These are phyloP conservation scores for Penicillium sp. DNA, from an alignment of 2,329 filamentous ascomycete species.

Conservation along the genomic window DNA sequence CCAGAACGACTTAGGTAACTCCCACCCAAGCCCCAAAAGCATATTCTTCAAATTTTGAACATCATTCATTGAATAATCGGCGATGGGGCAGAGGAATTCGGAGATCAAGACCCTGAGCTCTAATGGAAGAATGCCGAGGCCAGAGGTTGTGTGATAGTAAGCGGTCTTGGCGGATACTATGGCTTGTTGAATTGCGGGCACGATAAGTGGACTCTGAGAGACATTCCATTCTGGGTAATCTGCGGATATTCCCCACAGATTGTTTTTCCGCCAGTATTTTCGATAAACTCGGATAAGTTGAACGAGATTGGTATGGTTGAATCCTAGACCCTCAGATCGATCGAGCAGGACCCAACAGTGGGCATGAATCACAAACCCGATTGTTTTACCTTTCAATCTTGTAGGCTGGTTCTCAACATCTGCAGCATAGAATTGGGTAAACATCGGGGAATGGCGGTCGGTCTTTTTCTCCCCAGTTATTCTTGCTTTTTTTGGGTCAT, in stretches of 20 bases:
- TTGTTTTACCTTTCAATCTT: background rate
- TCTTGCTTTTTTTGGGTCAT: slow-evolving; percentile 3
- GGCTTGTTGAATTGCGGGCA: background rate
- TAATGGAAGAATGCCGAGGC: background rate
- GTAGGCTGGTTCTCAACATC: background rate
- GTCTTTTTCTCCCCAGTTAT: background rate
- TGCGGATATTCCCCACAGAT: no score
- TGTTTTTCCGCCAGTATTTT: background rate
- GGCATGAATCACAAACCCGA: slow-evolving; percentile 11
- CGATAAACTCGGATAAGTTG: slow-evolving; percentile 1
- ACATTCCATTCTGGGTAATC: slow-evolving; percentile 5
- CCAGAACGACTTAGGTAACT: slow-evolving; percentile 9
- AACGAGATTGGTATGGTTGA: background rate
- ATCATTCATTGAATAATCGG: background rate
- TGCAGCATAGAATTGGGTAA: slow-evolving; percentile 3
- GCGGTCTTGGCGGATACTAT: background rate
- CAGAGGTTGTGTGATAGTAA: no score
- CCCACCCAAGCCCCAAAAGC: slow-evolving; percentile 4
- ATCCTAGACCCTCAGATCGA: no score
- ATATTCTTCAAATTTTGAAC: slow-evolving; percentile 1
- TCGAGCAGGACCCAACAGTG: slow-evolving; percentile 12
- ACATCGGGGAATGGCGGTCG: background rate
- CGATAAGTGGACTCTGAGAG: slow-evolving; percentile 2
- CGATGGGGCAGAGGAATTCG: slow-evolving; percentile 2
- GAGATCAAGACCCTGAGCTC: background rate